Evolutionary conservation across 805 yeast species (phyloP), one percentile per base, ranked within the genome.

Genomic region (Yarrowia osloensis): DNA sequence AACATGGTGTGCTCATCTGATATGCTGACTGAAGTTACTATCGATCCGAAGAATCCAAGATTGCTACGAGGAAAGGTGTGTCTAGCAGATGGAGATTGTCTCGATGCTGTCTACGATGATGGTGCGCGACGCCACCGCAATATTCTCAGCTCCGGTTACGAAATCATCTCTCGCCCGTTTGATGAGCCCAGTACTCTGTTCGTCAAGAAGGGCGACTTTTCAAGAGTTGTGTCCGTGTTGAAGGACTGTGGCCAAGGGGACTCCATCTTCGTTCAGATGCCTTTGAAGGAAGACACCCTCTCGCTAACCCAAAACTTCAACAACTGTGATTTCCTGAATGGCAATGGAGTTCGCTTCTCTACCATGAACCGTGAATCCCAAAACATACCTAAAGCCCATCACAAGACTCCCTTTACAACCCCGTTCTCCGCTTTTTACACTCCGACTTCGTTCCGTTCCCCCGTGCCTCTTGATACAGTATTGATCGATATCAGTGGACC

Each of bases 1-100:
- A 55, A 91, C 74, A 81, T 95, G 31, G 89, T 93, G 37, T 72
- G 74, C 28, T 75, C 87, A 69, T 84, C 97, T 0, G 87, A 88
- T 1, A 81, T 85, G 68, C 82, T 86, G 63, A 79, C 94, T 28
- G 88, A 85, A 62, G 90, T 90, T 73, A 79, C 89, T 35, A 97
- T 91, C 74, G 84, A 85, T 69, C 72, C 78, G n/a, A 79, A 85
- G 3, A 77, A 87, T 54, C 87, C 90, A 0, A 82, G 82, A 19
- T 1, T 9, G 4, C 22, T 54, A 9, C 61, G 31, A 65, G 86
- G 84, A 49, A 81, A 82, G 26, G 70, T 84, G 69, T 86, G 91
- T 0, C 86, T 90, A 0, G 95, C 92, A 0, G 75, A 84, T 1
- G 80, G 88, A 57, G 35, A 17, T 13, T 19, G 8, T n/a, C 7